These are phyloP conservation scores for Daucus carota DNA, from an alignment of 129 eudicot genomes.

Conservation along the genomic window DH1_v3.0 NC_030385.2:45597001-45597500, in stretches of 20 bases:
- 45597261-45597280: conserved; percentile 63
- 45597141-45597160: not conserved
- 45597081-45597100: conserved; percentile 77
- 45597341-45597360: not conserved
- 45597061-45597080: conserved; percentile 36
- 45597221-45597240: not conserved
- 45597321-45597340: conserved; percentile 53
- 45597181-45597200: too few relatives aligned
- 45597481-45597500: not conserved
- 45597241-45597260: conserved; percentile 88
- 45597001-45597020: not conserved
- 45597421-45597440: too few relatives aligned
- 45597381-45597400: not conserved
- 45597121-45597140: conserved; percentile 31
- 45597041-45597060: not conserved
- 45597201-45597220: too few relatives aligned
- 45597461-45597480: not conserved
- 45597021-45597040: not conserved
- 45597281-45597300: conserved; percentile 49
- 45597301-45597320: conserved; percentile 89
- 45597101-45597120: conserved; percentile 71
- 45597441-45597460: not conserved
- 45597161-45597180: too few relatives aligned
- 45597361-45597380: not conserved
- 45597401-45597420: too few relatives aligned